Percentiles rank a stretch among this genome's conserved stretches.
These are phyloP conservation scores for Dictyostelium capitatum DNA, from an alignment of 78 protist genomes.

Conservation along the genomic window DNA sequence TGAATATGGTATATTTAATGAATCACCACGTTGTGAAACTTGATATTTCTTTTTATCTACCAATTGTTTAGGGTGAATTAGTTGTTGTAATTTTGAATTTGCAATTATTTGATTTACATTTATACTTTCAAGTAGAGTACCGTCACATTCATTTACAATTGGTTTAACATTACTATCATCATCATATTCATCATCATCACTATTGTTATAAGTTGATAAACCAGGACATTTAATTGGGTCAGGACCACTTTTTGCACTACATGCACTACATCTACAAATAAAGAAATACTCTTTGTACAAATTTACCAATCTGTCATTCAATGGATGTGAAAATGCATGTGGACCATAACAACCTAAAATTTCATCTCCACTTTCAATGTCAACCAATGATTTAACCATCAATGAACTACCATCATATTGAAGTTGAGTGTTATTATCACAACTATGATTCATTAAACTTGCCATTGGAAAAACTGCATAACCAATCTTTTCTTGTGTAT, in stretches of 20 bases:
- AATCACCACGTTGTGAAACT: no score
- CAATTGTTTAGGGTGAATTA: not conserved
- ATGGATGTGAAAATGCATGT: slow-evolving; percentile 10
- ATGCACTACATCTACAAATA: slow-evolving; percentile 60
- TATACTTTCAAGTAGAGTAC: slow-evolving; percentile 48
- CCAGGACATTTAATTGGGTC: slow-evolving; percentile 56
- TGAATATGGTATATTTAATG: no score
- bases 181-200: not conserved
- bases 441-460: slow-evolving; percentile 48
- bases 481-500: slow-evolving; percentile 25
- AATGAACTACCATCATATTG: slow-evolving; percentile 54
- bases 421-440: slow-evolving; percentile 53
- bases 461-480: slow-evolving; percentile 58
- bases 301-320: slow-evolving; percentile 20
- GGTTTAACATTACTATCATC: not conserved
- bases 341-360: slow-evolving; percentile 53
- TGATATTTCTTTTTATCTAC: no score
- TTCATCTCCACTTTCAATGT: slow-evolving; percentile 55
- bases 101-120: not conserved
- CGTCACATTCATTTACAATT: not conserved
- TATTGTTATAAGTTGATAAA: no score
- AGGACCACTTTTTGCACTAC: slow-evolving; percentile 60
- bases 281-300: slow-evolving; percentile 43
- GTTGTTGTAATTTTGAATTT: not conserved
- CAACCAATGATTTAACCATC: slow-evolving; percentile 30